Conservation (phyloP, 257 asterid species). For the Voacanga thouarsii region DNA sequence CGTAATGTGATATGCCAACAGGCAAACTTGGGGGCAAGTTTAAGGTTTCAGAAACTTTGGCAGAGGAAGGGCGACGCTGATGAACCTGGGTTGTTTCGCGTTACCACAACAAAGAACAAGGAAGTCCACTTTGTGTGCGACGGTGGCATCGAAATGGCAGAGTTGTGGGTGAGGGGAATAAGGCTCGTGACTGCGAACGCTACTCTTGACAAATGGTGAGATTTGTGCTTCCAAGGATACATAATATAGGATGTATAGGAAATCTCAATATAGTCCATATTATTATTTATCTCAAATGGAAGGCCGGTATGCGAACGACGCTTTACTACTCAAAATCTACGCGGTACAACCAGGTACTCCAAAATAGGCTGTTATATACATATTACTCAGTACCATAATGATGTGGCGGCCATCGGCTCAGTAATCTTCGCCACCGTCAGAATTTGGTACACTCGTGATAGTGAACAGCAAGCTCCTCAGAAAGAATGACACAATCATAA, state of each 20-base stretch:
- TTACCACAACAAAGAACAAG: conserved; percentile 54
- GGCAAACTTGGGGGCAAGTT: conserved; percentile 60
- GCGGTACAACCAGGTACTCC: no score
- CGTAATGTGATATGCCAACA: conserved; percentile 63
- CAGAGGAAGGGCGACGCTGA: conserved; percentile 45
- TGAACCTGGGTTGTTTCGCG: conserved; percentile 61
- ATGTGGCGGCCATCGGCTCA: no score
- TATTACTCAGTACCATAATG: no score
- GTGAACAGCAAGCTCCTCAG: no score
- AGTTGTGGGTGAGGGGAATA: conserved; percentile 51
- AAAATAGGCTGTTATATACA: no score
- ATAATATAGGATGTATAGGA: conserved; percentile 19
- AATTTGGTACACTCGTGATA: no score
- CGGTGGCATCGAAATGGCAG: conserved; percentile 60
- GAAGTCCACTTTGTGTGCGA: conserved; percentile 72
- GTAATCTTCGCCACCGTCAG: no score
- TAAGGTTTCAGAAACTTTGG: conserved; percentile 44
- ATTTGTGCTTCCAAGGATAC: neutral
- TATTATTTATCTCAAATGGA: neutral
- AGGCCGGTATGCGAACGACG: neutral
- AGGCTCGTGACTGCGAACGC: conserved; percentile 35
- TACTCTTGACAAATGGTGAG: conserved; percentile 13
- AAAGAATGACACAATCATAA: no score
- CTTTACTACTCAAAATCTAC: no score
- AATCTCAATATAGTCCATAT: conserved; percentile 1